Base-by-base conservation (phyloP, 257 asterid species). In the Hygrophila difformis region DNA sequence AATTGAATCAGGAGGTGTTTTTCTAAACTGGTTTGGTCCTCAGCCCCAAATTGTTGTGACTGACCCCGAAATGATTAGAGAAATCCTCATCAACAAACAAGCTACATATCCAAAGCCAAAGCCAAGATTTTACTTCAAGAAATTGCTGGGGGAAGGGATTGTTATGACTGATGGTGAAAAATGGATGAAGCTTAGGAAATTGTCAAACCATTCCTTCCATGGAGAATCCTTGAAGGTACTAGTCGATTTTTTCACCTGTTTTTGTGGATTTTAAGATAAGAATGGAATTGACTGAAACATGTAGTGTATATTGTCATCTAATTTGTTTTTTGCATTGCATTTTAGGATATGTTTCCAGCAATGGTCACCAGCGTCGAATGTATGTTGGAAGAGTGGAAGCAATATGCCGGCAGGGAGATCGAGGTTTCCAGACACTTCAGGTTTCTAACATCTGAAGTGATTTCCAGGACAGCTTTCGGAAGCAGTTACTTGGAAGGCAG, bases 391-490 rank as follows among this genome's bases (percentile, higher is more conserved):
- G 67, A 64, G 10, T 77, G 81, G 84, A 71, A 42, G 43, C 0
- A 10, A 6, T 18, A 43, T 12, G 49, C 62, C 29, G 70, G 63
- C 6, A 52, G 69, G 41, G 82, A 81, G 41, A 59, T 72, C 8
- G 79, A 77, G 1, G 78, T 66, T 11, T 58, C 56, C 20, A 43
- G 44, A 16, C 73, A 72, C n/a, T 77, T 69, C 44, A 66, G 47
- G 62, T 28, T 56, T 41, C 66, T 81, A 36, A 71, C 76, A 21
- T 62, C 79, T 12, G 81, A 81, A 12, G 71, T 74, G 9, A 81
- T 77, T 36, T 74, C 87, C n/a, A 74, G 68, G 51, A 74, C 87
- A 6, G 81, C 81, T 31, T 71, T 81, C 23, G 93, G 93, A 56
- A 74, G 87, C 57, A 77, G 79, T 56, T 69, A 69, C 55, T 26